Evolutionary conservation across 768 basidiomycete genomes (phyloP), one percentile per base, ranked within the genome.

Genomic region (Xerocomus potaroensis): DNA sequence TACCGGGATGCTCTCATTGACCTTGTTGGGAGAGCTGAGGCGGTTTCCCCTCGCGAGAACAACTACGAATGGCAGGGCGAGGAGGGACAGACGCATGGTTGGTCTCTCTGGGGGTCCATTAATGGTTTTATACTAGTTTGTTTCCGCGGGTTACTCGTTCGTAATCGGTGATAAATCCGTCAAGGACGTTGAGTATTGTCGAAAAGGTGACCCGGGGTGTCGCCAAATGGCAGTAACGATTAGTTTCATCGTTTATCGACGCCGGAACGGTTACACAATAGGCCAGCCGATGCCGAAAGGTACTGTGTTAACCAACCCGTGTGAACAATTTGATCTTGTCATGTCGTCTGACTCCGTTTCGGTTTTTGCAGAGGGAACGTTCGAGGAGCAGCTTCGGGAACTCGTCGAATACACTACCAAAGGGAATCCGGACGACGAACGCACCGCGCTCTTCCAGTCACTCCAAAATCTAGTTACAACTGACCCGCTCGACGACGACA

Each of bases 311-410:
- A n/a, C n/a, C n/a, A n/a, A n/a, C n/a, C n/a, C n/a, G n/a, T n/a
- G n/a, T n/a, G n/a, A n/a, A n/a, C n/a, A n/a, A n/a, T n/a, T n/a
- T n/a, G n/a, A n/a, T n/a, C n/a, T n/a, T n/a, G n/a, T n/a, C n/a
- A n/a, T 10, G 47, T 66, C 63, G 54, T 73, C 84, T 56, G 89
- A 91, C 69, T 86, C 87, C 32, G 74, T 91, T 47, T 82, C 89
- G 49, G 80, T 91, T 54, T 91, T 90, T 61, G 82, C 86, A 16
- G 90, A 93, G 68, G 90, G 90, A 41, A 91, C 89, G 2, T 91
- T 87, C 57, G 83, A 86, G 63, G 90, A 93, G 24, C 64, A 93
- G 86, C 78, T 90, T 60, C 77, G 79, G 60, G 90, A 92, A 60
- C 71, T 92, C 30, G 78, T 89, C 37, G 77, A 79, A 60, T 93